A percentile compares a stretch with the other conserved stretches of the same genome.
Conservation (phyloP, 2,329 filamentous ascomycete species). For the Plectosphaerella plurivora region DNA sequence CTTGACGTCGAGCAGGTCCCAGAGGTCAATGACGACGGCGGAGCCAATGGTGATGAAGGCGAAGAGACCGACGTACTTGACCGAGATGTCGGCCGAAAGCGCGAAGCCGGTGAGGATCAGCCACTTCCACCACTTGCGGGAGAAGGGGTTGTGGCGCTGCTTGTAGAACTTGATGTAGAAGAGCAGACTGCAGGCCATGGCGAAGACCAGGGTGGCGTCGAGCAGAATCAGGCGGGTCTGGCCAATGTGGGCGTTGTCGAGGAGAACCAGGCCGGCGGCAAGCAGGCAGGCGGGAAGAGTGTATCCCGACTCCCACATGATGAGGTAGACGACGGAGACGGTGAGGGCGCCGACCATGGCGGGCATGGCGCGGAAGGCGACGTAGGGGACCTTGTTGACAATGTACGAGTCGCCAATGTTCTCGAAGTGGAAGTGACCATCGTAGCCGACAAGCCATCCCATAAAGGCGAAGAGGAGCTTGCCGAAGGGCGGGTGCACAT, state of each 20-base stretch:
- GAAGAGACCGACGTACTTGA: slow-evolving; percentile 95
- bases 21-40: slow-evolving; percentile 89
- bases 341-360: slow-evolving; percentile 89
- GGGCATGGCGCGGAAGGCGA: slow-evolving; percentile 90
- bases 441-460: slow-evolving; percentile 96
- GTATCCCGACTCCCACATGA: slow-evolving; percentile 99
- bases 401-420: slow-evolving; percentile 99
- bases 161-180: slow-evolving; percentile 99
- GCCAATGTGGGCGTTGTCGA: slow-evolving; percentile 96
- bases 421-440: slow-evolving; percentile 96
- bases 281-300: slow-evolving; percentile 88
- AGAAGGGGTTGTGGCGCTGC: slow-evolving; percentile 81
- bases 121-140: slow-evolving; percentile 99
- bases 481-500: slow-evolving; percentile 96
- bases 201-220: slow-evolving; percentile 88
- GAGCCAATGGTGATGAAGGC: slow-evolving; percentile 96
- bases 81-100: slow-evolving; percentile 95
- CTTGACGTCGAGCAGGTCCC: slow-evolving; percentile 89
- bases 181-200: slow-evolving; percentile 91
- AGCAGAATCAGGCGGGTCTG: slow-evolving; percentile 94
- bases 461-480: slow-evolving; percentile 97
- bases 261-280: slow-evolving; percentile 79
- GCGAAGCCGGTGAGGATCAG: slow-evolving; percentile 89
- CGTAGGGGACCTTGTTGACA: slow-evolving; percentile 92
- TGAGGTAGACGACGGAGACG: slow-evolving; percentile 88